Evolutionary conservation across 2,329 filamentous ascomycete species (phyloP), one percentile per base, ranked within the genome.

Genomic region (Meredithiella fracta): DNA sequence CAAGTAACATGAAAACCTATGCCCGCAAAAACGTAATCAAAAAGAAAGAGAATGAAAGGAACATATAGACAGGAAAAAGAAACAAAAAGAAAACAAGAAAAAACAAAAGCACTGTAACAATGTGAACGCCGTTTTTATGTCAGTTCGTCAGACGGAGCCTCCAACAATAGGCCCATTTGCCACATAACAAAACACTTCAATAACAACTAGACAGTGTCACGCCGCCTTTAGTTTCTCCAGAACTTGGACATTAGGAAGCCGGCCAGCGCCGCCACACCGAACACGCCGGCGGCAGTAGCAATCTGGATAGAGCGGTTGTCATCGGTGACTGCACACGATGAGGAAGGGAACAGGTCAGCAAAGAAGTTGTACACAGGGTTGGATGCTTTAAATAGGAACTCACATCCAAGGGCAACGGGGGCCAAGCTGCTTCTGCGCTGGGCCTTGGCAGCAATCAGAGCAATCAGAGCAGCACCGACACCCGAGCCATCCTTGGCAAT

Each of bases 401-500:
- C 37, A 58, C 56, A 38, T 51, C 52, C 44, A 54, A 58, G 34
- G n/a, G 52, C 52, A 37, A 42, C 42, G 17, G 56, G 52, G 15
- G 56, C 56, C 47, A 58, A 37, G 47, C 56, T 58, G 47, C 47
- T 55, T 47, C 56, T 49, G 23, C 56, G 56, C 42, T 58, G 38
- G 25, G 56, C 52, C 53, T 58, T 58, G 1, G 85, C 85, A 1
- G 91, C 91, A 26, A 96, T 86, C 53, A 96, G 77, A 53, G 92
- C 92, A 69, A 97, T 97, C 63, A 98, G 72, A 42, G 92, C 92
- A 2, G 60, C 60, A 31, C 60, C 60, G n/a, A 95, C 86, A 60
- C 88, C 92, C 61, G 86, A 92, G 51, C 92, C 92, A 67, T 98
- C 92, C 75, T 95, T 96, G 60, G 92, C 92, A 64, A 97, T 92